Evolutionary conservation across 768 basidiomycete genomes (phyloP).

Genomic region (Omphalotus guepiniiformis): DNA sequence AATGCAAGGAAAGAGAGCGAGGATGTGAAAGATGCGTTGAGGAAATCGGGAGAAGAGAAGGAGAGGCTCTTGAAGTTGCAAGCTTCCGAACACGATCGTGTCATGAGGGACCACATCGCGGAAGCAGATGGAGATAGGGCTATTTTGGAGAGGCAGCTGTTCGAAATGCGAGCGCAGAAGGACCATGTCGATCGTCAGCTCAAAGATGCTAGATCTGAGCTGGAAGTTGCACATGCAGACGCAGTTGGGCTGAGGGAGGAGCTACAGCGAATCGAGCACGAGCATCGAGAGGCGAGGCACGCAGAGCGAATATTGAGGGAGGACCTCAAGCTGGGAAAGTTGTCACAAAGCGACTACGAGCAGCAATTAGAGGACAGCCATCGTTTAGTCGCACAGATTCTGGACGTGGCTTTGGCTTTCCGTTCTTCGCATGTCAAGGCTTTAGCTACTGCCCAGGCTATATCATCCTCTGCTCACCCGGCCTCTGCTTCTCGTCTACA

Average conservation of each 20-base stretch:
- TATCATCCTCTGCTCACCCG: constrained; percentile 46
- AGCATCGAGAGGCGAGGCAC: constrained; percentile 62
- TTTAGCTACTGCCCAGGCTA: constrained; percentile 53
- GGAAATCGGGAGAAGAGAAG: constrained; percentile 70
- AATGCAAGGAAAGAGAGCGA: constrained; percentile 68
- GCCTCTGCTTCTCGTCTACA: constrained; percentile 29
- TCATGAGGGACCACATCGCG: constrained; percentile 82
- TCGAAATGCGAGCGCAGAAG: constrained; percentile 60
- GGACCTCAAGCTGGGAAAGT: constrained; percentile 65
- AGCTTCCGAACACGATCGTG: constrained; percentile 59
- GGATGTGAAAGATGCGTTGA: constrained; percentile 62
- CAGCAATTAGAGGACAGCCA: constrained; percentile 60
- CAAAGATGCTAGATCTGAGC: constrained; percentile 55
- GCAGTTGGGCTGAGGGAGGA: constrained; percentile 69
- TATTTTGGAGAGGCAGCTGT: constrained; percentile 85
- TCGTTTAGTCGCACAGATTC: constrained; percentile 74
- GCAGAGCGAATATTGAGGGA: constrained; percentile 68
- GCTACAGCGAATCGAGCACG: constrained; percentile 64
- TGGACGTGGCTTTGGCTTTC: constrained; percentile 77
- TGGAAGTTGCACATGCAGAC: constrained; percentile 65
- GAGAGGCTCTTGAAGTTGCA: constrained; percentile 71
- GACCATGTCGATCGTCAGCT: constrained; percentile 60
- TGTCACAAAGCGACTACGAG: constrained; percentile 65
- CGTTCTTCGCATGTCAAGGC: constrained; percentile 75
- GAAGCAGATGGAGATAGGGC: constrained; percentile 94